These are phyloP conservation scores for Ricinus communis DNA, from an alignment of 345 rosid genomes.

Conservation along the genomic window DNA sequence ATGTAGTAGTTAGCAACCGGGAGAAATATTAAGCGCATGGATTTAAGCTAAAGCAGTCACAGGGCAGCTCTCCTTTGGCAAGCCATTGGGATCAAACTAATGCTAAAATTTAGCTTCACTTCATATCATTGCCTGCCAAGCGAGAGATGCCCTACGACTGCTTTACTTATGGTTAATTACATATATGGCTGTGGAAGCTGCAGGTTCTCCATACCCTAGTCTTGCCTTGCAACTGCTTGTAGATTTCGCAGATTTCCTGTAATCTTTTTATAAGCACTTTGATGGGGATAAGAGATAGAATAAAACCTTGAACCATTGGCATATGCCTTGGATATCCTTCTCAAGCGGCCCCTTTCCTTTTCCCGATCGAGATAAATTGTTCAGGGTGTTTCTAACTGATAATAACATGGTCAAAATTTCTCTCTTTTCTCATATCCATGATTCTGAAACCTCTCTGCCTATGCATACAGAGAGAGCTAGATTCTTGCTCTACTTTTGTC, in stretches of 20 bases:
- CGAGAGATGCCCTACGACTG: conserved; percentile 40
- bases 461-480: background rate
- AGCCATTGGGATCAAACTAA: conserved; percentile 7
- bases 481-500: conserved; percentile 11
- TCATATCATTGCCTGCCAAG: conserved; percentile 32
- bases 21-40: background rate
- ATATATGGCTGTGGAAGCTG: no score
- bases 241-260: background rate
- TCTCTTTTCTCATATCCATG: no score
- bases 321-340: conserved; percentile 24
- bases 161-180: conserved; percentile 35
- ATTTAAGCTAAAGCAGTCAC: conserved; percentile 33
- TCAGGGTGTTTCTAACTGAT: no score
- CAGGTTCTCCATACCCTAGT: no score
- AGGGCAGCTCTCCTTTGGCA: conserved; percentile 64
- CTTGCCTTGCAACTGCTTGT: no score
- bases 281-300: background rate
- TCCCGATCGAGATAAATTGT: no score
- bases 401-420: no score
- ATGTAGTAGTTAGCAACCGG: no score
- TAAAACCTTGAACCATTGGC: conserved; percentile 24
- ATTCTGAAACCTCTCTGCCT: no score
- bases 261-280: conserved; percentile 10
- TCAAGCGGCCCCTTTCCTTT: no score
- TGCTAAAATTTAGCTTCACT: background rate